Base-by-base conservation (phyloP, 345 rosid genomes). In the Laguncularia racemosa region DNA sequence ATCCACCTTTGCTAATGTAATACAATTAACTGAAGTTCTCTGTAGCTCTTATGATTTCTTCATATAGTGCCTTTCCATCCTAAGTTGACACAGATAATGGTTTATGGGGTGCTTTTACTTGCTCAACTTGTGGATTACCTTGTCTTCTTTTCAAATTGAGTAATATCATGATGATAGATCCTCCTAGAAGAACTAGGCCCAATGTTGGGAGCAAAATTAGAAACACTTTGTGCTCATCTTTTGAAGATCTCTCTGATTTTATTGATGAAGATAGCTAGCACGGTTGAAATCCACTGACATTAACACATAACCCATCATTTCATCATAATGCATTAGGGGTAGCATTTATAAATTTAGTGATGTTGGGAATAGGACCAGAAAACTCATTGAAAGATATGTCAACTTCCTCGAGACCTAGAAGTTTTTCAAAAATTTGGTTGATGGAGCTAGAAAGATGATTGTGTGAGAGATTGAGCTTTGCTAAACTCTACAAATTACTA, bases 351-450 rank as follows among this genome's bases (percentile, higher is more conserved):
- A 76, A 73, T 4, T 73, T 72, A 9, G 60, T 33, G 55, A 45
- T 57, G 43, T 71, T 10, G 0, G 81, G 81, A 20, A 80, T 11
- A 0, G 67, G 73, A 46, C 84, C 84, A 13, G 28, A 21, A 16
- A 80, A 26, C 20, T 61, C 55, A 28, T 76, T 73, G 43, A 58
- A 19, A 3, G 81, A 80, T 11, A 80, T 16, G 47, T 73, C 75
- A 20, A 71, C 59, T 8, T 1, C 2, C 0, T 1, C 12, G 53
- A 73, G 46, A 40, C 60, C 51, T 0, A 14, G 28, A 55, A 67
- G 28, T 11, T 40, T 15, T 0, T 12, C 11, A 15, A 80, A 64
- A 20, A 20, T 26, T 0, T 11, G 0, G 13, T 68, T 0, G 55
- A 59, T 59, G 50, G 23, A 17, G 13, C 80, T 75, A 52, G 62